Evolutionary conservation across 805 yeast genomes (phyloP).

Genomic region (Myxozyma nipponensis): DNA sequence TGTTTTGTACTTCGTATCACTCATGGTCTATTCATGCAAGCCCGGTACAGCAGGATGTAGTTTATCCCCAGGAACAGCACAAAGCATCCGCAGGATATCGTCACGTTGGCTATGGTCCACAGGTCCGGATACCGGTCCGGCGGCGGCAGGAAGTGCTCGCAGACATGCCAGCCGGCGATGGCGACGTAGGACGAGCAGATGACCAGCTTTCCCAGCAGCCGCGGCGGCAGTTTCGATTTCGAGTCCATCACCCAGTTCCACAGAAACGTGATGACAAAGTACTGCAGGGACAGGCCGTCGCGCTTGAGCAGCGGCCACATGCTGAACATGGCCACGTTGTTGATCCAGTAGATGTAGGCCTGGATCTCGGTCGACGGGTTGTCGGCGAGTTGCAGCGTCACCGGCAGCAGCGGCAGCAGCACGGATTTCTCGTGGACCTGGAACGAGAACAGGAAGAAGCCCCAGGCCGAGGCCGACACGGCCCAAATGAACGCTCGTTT

Average conservation of each 20-base stretch:
- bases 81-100: constrained; percentile 73
- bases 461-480: constrained; percentile 76
- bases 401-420: constrained; percentile 80
- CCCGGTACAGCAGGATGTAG: constrained; percentile 48
- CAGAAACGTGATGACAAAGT: constrained; percentile 53
- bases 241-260: constrained; percentile 76
- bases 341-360: constrained; percentile 66
- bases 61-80: constrained; percentile 78
- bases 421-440: constrained; percentile 96
- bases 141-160: constrained; percentile 45
- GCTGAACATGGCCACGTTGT: constrained; percentile 74
- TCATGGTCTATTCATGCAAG: constrained; percentile 1
- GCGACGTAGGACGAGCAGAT: constrained; percentile 47
- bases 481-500: constrained; percentile 62
- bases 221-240: constrained; percentile 47
- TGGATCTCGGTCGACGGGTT: constrained; percentile 12
- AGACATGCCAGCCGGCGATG: constrained; percentile 49
- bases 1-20: too few species aligned
- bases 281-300: constrained; percentile 73
- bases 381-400: constrained; percentile 59
- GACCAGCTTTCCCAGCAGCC: constrained; percentile 48
- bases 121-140: constrained; percentile 64
- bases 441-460: constrained; percentile 84
- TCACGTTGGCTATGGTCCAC: constrained; percentile 74
- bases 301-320: constrained; percentile 80